These are phyloP conservation scores for Ogataea wickerhamii DNA, from an alignment of 805 yeast genomes.

Conservation along the genomic window DNA sequence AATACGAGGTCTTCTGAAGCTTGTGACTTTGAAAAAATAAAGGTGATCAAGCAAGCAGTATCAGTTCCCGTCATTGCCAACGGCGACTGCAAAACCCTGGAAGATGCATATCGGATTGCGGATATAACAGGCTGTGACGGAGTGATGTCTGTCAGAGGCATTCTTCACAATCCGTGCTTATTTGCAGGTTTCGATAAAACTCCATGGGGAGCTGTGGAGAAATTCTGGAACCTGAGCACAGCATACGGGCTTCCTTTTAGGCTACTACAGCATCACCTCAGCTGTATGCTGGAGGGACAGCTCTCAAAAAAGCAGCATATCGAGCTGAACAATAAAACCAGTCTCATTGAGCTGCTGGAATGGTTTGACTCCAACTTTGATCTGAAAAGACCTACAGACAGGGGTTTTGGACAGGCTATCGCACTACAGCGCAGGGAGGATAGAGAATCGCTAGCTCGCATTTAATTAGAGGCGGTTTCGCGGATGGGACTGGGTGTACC, in stretches of 20 bases:
- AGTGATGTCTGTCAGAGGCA: constrained; percentile 93
- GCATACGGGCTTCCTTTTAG: constrained; percentile 84
- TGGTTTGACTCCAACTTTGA: constrained; percentile 76
- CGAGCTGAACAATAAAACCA: constrained; percentile 59
- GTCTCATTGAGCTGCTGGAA: constrained; percentile 64
- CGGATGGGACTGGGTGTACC: no score
- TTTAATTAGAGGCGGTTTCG: no score
- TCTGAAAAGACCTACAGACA: constrained; percentile 63
- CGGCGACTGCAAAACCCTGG: constrained; percentile 81
- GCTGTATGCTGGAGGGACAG: constrained; percentile 73
- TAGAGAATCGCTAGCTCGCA: constrained; percentile 27
- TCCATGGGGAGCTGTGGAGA: constrained; percentile 91
- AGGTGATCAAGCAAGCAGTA: constrained; percentile 52
- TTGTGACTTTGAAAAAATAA: constrained; percentile 79
- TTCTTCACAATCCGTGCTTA: constrained; percentile 80
- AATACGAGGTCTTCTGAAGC: constrained; percentile 82
- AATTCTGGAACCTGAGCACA: constrained; percentile 72
- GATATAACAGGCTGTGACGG: constrained; percentile 78
- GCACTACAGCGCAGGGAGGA: constrained; percentile 31
- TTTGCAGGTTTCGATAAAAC: constrained; percentile 71
- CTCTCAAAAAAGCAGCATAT: constrained; percentile 46
- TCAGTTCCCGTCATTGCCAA: constrained; percentile 88
- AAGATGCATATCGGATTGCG: constrained; percentile 63
- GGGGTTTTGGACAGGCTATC: constrained; percentile 56
- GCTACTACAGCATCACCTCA: constrained; percentile 80